Evolutionary conservation across 2,329 filamentous ascomycete genomes (phyloP), one percentile per base, ranked within the genome.

Genomic region (Monosporascus sp.): DNA sequence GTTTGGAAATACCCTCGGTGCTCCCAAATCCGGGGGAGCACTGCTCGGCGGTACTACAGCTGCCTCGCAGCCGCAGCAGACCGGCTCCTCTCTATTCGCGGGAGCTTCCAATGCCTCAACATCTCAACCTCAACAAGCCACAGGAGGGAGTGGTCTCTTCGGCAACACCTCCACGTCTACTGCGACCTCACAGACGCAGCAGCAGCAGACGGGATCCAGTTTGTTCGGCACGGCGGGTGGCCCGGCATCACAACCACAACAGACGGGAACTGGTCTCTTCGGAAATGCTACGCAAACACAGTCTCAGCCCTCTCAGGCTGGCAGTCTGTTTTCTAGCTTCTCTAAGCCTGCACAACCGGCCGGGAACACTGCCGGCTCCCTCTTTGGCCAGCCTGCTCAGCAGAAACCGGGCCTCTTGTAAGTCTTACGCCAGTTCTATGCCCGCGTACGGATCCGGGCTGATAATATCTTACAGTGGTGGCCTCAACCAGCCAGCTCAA

Each of bases 51-150:
- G 54, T 51, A 50, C 62, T 41, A 53, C 59, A 25, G 43, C 60
- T n/a, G 50, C 61, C 15, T 47, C 61, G 35, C 66, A 70, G 47
- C 64, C 66, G 31, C 70, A 67, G 51, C 64, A 65, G 43, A 62
- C 59, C 7, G 62, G 67, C 4, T 38, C 44, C n/a, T 60, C 63
- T 35, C 50, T 72, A n/a, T 73, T 74, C 53, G 70, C 68, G 17
- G 60, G 59, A 25, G 54, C 57, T 5, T 48, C 65, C 6, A 25
- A 20, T 53, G 9, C 60, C 51, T 50, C 61, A 57, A 52, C 64
- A 55, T 37, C 62, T 7, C 62, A 62, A 49, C 62, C 59, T 35
- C 63, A 60, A 50, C 62, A 59, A 43, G 35, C 50, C 27, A 27
- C 57, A 18, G 46, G 57, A 46, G 55, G 58, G 39, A 59, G 59